Base-by-base conservation (phyloP, 192 early-diverging fungal species). In the Coemansia sp. region DNA sequence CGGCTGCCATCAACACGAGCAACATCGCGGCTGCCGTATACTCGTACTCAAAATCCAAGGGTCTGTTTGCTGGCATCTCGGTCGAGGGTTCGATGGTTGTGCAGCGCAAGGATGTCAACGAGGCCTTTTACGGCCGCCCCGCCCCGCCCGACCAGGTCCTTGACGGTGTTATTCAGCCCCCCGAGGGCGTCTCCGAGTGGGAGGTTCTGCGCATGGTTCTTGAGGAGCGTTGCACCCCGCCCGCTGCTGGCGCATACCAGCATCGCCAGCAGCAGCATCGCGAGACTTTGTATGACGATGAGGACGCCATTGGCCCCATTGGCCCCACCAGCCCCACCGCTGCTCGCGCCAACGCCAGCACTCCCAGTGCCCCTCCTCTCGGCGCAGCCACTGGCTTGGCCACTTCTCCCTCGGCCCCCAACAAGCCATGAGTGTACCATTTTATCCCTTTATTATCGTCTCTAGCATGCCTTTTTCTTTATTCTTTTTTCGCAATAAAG, bases 1-100 rank as follows among this genome's bases (percentile, higher is more conserved):
- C 86, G 56, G 92, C 86, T 2, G 86, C 90, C 0, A 76, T 85
- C 33, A 82, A 88, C 26, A 60, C 72, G 5, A 80, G 87, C 43
- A 87, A 88, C 42, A 69, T 92, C 22, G 91, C 95, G 0, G 46
- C 46, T 50, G 92, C 93, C 22, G 89, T 95, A 34, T 98, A 93
- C 79, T 93, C 92, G 53, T 98, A 98, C 79, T 89, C 91, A 56
- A 95, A 95, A 67, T 87, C 90, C 29, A 90, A 88, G 72, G 95
- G 95, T 22, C 82, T 98, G 54, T 96, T 96, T 87, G 95, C 92
- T 5, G 95, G 95, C 22, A 83, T 91, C 3, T 91, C 90, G 2
- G 76, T 93, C n/a, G 93, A 97, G 63, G 95, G 95, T 22, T 90
- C 93, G 3, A 85, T 88, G 4, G 87, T 98, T 32, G 43, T 90